Evolutionary conservation across 768 basidiomycete genomes (phyloP).

Genomic region (Clavaria fumosa): DNA sequence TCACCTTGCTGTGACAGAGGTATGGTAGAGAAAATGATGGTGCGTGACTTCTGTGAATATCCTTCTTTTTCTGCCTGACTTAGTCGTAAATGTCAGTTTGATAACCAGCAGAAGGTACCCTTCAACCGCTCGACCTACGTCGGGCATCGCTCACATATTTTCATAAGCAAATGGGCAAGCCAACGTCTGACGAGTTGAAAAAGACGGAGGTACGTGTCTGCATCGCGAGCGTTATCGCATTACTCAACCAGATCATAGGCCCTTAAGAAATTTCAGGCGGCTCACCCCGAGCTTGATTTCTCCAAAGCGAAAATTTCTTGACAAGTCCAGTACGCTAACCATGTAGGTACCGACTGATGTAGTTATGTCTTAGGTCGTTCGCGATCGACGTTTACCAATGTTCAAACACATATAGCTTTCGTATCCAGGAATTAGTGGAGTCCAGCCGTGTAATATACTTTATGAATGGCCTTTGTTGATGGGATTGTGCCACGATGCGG

Average conservation of each 20-base stretch:
- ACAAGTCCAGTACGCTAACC: not conserved
- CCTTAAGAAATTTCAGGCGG: conserved; percentile 75
- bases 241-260: conserved; percentile 29
- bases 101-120: conserved; percentile 62
- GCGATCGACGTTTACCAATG: too few species aligned
- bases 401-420: too few species aligned
- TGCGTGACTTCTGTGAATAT: conserved; percentile 23
- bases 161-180: conserved; percentile 81
- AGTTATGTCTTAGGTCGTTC: not conserved
- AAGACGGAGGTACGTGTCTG: conserved; percentile 59
- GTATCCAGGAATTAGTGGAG: too few species aligned
- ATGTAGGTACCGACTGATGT: not conserved
- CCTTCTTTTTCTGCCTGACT: conserved; percentile 5
- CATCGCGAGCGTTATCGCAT: not conserved
- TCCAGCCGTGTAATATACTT: too few species aligned
- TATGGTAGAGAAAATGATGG: conserved; percentile 99
- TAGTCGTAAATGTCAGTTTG: conserved; percentile 32
- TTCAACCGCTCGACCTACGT: not conserved
- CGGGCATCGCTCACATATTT: conserved; percentile 4
- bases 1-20: conserved; percentile 33
- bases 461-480: too few species aligned
- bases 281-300: conserved; percentile 91
- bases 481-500: too few species aligned
- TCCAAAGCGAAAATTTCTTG: conserved; percentile 80
- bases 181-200: conserved; percentile 87